phyloP scores from a whole-genome alignment of 345 rosid genomes.

The Gossypium raimondii region DNA sequence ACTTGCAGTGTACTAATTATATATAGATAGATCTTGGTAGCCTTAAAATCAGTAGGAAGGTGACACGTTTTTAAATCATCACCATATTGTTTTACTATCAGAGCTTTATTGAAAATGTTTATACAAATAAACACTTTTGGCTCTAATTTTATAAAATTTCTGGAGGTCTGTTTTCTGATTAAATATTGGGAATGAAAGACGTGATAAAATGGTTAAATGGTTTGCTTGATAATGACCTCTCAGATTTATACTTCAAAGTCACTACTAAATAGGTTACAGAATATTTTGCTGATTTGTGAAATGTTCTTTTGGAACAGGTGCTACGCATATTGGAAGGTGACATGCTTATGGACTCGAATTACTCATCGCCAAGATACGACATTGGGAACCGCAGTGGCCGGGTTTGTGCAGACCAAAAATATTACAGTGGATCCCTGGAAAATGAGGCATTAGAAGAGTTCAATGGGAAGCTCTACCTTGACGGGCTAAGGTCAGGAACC shows the following conservation, averaged over 20 bases:
- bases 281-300: background rate
- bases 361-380: slow-evolving; percentile 61
- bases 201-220: background rate
- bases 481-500: slow-evolving; percentile 36
- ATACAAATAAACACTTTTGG: background rate
- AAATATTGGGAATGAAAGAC: background rate
- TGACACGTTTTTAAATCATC: background rate
- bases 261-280: background rate
- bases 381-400: slow-evolving; percentile 79
- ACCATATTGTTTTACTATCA: background rate
- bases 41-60: background rate
- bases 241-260: background rate
- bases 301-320: slow-evolving; percentile 42
- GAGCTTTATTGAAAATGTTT: background rate
- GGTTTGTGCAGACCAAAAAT: slow-evolving; percentile 55
- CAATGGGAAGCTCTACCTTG: slow-evolving; percentile 53
- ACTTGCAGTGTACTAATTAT: background rate
- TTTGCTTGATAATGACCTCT: background rate
- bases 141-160: background rate
- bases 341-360: slow-evolving; percentile 63
- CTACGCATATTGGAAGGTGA: slow-evolving; percentile 94
- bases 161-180: background rate
- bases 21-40: background rate
- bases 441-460: slow-evolving; percentile 57
- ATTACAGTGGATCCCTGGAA: slow-evolving; percentile 41